Evolutionary conservation across 1,139 yeast species (phyloP), one percentile per base, ranked within the genome.

Genomic region (Pichia sp.): DNA sequence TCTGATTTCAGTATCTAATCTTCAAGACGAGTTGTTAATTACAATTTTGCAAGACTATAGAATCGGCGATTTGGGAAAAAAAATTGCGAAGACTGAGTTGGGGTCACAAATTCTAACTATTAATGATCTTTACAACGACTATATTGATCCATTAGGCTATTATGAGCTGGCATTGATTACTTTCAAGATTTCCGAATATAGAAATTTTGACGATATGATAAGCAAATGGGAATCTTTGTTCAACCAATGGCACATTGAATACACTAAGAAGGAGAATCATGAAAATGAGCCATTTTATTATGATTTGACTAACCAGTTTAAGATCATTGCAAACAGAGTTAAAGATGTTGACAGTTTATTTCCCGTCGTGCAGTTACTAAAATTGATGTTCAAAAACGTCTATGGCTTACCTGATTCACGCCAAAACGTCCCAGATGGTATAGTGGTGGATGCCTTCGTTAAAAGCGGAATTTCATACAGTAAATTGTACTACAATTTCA

Each of bases 101-200:
- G 78, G 85, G 57, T 77, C 73, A 42, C 75, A 77, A 57, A 76
- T 92, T 33, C 65, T 84, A 55, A 74, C 82, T 4, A 77, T 88
- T 29, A 82, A 85, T 56, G 95, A 85, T 47, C 67, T 92, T 45
- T 92, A 81, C 69, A 92, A 92, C 64, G 81, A 79, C 49, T 92
- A 75, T 64, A 87, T 95, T 11, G 92, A 85, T 56, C 95, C 95
- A 10, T 68, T 90, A 52, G 92, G 92, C 4, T 92, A 90, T 60
- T 81, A 81, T 61, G 95, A 86, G 55, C 70, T 90, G 43, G 85
- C 95, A 50, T 69, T 90, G 49, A 67, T 78, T 39, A 81, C 88
- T 28, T 87, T 85, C 69, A 85, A 85, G 58, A 75, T 84, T 7
- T 81, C 97, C 1, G 97, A 92, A 59, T 79, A 81, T 58, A 76